Conservation (phyloP, 805 yeast species). For the Saturnispora besseyi region DNA sequence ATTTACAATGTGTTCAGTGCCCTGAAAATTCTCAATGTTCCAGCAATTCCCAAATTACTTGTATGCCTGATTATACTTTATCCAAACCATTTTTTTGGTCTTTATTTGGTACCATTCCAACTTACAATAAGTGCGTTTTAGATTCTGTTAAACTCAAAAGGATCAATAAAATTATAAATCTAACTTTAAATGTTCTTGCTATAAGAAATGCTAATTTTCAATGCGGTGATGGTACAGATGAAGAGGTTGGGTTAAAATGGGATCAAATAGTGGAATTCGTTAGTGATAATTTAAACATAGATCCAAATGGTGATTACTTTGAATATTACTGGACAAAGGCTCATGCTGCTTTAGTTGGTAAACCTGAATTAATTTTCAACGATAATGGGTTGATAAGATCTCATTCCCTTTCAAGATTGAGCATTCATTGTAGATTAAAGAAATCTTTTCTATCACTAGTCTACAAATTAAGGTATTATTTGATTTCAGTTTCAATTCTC, state of each 20-base stretch:
- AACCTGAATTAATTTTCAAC: conserved; percentile 17
- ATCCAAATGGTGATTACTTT: conserved; percentile 15
- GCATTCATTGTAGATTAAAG: conserved; percentile 23
- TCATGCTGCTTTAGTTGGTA: conserved; percentile 9
- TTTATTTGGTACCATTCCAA: conserved; percentile 46
- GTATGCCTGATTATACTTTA: conserved; percentile 61
- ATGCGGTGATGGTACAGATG: conserved; percentile 27
- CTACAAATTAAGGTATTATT: conserved; percentile 17
- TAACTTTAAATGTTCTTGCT: conserved; percentile 58
- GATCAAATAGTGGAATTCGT: conserved; percentile 47
- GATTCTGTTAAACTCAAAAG: conserved; percentile 69
- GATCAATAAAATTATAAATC: conserved; percentile 55
- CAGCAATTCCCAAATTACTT: conserved; percentile 49
- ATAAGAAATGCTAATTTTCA: conserved; percentile 55
- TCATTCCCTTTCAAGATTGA: conserved; percentile 21
- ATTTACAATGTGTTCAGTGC: conserved; percentile 67
- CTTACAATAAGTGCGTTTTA: conserved; percentile 59
- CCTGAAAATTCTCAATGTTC: conserved; percentile 78
- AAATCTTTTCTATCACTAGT: conserved; percentile 18
- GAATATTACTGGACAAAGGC: conserved; percentile 23
- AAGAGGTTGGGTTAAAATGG: conserved; percentile 41
- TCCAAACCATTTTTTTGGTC: conserved; percentile 46
- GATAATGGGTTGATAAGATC: conserved; percentile 18
- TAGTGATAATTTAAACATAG: conserved; percentile 41
- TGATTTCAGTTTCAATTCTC: conserved; percentile 12